These are phyloP conservation scores for Zalerion maritima DNA, from an alignment of 495 filamentous ascomycete species.

Conservation along the genomic window DNA sequence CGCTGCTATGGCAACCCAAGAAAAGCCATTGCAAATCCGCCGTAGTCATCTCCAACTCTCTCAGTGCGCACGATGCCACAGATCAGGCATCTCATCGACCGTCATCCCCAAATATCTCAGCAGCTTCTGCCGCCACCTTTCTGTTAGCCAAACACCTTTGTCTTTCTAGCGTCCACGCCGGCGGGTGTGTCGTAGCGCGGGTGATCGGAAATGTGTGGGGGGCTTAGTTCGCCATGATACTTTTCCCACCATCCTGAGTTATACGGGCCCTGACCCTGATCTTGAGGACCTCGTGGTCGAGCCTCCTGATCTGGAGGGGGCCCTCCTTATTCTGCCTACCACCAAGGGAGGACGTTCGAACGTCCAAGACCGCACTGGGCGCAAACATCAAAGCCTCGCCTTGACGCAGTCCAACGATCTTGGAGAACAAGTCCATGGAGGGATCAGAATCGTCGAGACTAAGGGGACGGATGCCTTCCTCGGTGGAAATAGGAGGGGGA, in stretches of 20 bases:
- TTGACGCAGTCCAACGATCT: constrained; percentile 41
- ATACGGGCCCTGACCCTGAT: constrained; percentile 35
- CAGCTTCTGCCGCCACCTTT: too few species aligned
- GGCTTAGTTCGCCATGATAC: constrained; percentile 39
- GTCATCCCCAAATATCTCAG: too few species aligned
- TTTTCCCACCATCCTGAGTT: constrained; percentile 43
- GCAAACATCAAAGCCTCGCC: constrained; percentile 56
- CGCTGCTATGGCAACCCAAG: too few species aligned
- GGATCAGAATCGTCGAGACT: constrained; percentile 12
- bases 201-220: too few species aligned
- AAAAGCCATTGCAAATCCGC: too few species aligned
- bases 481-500: too few species aligned
- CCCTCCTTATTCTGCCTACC: constrained; percentile 4
- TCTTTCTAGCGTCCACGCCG: too few species aligned
- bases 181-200: too few species aligned
- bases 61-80: too few species aligned
- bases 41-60: too few species aligned
- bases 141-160: too few species aligned
- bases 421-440: constrained; percentile 30
- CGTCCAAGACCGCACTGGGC: constrained; percentile 39
- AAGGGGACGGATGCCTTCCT: constrained; percentile 5
- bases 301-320: constrained; percentile 15
- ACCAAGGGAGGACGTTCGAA: constrained; percentile 10
- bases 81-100: too few species aligned
- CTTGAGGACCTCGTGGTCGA: constrained; percentile 35